Evolutionary conservation across 2,329 filamentous ascomycete genomes (phyloP), one percentile per base, ranked within the genome.

Genomic region (Pezicula radicicola): DNA sequence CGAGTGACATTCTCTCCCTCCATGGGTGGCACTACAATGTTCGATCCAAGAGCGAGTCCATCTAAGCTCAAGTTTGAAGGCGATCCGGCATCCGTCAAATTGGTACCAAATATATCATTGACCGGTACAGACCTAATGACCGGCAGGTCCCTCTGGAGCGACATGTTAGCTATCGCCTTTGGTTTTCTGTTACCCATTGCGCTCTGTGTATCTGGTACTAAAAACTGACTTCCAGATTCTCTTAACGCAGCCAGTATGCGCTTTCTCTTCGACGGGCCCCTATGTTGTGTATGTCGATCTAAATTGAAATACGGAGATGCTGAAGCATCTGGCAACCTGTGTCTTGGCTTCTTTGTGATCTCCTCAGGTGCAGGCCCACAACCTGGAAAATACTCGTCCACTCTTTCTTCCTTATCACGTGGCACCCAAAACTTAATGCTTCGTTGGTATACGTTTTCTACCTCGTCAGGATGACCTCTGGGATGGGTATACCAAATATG

Each of bases 401-500:
- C 44, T 3, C 55, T 36, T n/a, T 59, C 50, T 6, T 52, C 48
- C 3, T 21, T 33, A n/a, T 54, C 44, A 8, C 63, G 58, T 49
- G 55, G 51, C 27, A 53, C 57, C 66, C 66, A 68, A 42, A 59
- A 62, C 28, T 54, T 41, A 19, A 56, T 58, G 8, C 60, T 55
- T 51, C 57, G 55, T 12, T 50, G 25, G 36, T 62, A 65, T 10
- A 59, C 52, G n/a, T 60, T 54, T 28, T 62, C 54, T n/a, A 59
- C 62, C 51, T 65, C 61, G 1, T 53, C 39, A 9, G 25, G 40
- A 18, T 60, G 60, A 18, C 57, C 56, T 16, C 51, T 60, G 51
- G 75, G 42, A 28, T 45, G 21, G 15, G 42, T 45, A 30, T 28
- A 67, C 73, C 73, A 76, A 30, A 51, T 37, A 56, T 75, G 71